Evolutionary conservation across 1,139 yeast species (phyloP).

Genomic region (Geotrichum phurueaensis): DNA sequence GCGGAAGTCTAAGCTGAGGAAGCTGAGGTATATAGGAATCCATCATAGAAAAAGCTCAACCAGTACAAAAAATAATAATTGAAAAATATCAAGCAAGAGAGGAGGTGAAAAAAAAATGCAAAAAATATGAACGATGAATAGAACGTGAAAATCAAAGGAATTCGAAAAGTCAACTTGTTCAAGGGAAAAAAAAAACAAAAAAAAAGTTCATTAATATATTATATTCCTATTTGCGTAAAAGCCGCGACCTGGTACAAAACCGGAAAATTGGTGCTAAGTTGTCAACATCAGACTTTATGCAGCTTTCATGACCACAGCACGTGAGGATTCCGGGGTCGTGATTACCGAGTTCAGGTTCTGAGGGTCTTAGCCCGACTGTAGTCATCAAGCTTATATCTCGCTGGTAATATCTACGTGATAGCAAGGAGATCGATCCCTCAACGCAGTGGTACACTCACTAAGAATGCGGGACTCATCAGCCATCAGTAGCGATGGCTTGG

Average conservation of each 20-base stretch:
- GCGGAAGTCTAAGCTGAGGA: constrained; percentile 13
- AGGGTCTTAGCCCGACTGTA: no score
- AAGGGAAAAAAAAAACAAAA: not conserved
- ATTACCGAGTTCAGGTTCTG: no score
- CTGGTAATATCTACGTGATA: no score
- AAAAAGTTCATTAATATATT: not conserved
- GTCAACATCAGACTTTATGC: not conserved
- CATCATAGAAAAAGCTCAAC: constrained; percentile 1
- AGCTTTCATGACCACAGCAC: no score
- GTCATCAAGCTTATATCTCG: no score
- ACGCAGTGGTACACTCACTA: no score
- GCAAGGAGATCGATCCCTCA: no score
- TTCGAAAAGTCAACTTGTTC: not conserved
- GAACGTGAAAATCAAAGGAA: not conserved
- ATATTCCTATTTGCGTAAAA: not conserved
- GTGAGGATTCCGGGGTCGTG: no score
- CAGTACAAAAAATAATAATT: not conserved
- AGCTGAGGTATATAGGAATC: constrained; percentile 14
- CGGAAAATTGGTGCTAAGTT: not conserved
- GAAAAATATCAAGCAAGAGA: not conserved
- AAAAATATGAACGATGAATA: not conserved
- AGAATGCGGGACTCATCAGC: no score
- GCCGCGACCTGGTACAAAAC: not conserved
- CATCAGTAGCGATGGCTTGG: no score
- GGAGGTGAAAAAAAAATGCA: not conserved